Percentiles rank a stretch among this genome's conserved stretches.
These are phyloP conservation scores for Rhizodiscina lignyota DNA, from an alignment of 495 filamentous ascomycete species.

Conservation along the genomic window DNA sequence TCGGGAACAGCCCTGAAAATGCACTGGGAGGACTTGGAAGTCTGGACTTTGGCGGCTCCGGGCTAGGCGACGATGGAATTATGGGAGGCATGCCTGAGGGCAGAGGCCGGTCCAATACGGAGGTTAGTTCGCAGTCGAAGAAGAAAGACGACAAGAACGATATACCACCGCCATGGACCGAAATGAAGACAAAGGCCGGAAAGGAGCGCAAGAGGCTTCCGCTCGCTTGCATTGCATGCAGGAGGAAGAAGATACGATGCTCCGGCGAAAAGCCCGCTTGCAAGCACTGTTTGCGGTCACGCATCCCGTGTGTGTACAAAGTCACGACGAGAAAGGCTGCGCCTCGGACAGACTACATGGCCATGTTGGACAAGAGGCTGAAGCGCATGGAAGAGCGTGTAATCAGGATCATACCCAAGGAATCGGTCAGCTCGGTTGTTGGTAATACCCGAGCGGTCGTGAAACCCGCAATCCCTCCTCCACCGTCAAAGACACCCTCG, in stretches of 20 bases:
- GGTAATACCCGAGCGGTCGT: conserved; percentile 59
- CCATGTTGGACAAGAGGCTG: conserved; percentile 81
- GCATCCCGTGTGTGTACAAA: conserved; percentile 98
- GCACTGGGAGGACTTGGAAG: too few species aligned
- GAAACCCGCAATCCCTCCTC: conserved; percentile 55
- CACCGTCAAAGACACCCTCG: conserved; percentile 30
- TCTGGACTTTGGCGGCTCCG: too few species aligned
- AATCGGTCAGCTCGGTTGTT: conserved; percentile 43
- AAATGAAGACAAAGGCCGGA: conserved; percentile 93
- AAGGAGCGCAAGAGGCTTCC: conserved; percentile 91
- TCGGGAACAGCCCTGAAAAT: too few species aligned
- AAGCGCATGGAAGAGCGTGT: conserved; percentile 91
- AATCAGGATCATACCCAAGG: conserved; percentile 86
- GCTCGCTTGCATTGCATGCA: conserved; percentile 88
- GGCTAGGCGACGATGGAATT: too few species aligned
- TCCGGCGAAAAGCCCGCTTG: conserved; percentile 96
- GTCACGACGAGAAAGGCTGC: conserved; percentile 88
- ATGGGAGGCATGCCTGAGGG: too few species aligned
- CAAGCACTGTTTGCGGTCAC: conserved; percentile 85
- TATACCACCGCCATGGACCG: conserved; percentile 65
- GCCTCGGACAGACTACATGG: conserved; percentile 97
- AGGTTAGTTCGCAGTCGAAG: too few species aligned
- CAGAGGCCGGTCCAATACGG: too few species aligned
- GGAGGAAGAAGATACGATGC: conserved; percentile 94
- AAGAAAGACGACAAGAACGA: conserved; percentile 35